Base-by-base conservation (phyloP, 2,329 filamentous ascomycete genomes). In the Penicillium sp. region DNA sequence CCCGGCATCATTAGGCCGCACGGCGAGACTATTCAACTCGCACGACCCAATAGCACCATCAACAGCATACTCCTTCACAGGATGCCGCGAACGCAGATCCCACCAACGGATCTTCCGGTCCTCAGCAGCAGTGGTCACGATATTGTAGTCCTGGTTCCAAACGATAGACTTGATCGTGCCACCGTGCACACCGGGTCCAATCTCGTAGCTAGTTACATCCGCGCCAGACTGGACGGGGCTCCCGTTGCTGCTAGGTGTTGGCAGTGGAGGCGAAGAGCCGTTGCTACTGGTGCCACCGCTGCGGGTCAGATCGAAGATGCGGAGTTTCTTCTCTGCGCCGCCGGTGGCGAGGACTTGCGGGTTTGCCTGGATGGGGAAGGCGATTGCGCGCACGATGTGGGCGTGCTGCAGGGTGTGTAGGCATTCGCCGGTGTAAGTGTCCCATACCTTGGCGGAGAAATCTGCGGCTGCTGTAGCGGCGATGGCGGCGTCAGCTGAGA, bases 381-480 rank as follows among this genome's bases (percentile, higher is more conserved):
- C 93, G 65, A 98, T 88, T 42, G 94, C 91, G 66, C 95, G 92
- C 64, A 98, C 95, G 67, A 99, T 97, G 78, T 99, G 95, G 67
- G 93, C 88, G 78, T 99, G 95, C 74, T 94, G 89, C 38, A 99
- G 86, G 3, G 92, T 93, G 73, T 91, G 90, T 45, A 96, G 85
- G 53, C 91, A 88, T 80, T 97, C 93, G 71, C 96, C 96, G 0
- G 91, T 95, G 73, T 96, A 91, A 0, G 95, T 97, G 73, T 99
- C 93, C 95, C 96, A 99, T 56, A 99, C 90, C 78, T 96, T 97
- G 53, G 92, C 92, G 60, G 92, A 95, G 77, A 99, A 99, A 77
- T 99, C 95, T 55, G 95, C 95, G 54, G 93, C 96, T 51, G 92
- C 95, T 37, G 96, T 98, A 10, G 93, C 95, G 60, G 95, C 94